These are phyloP conservation scores for Zygnema cylindricum DNA, from an alignment of 139 green algal genomes.

Conservation along the genomic window DNA sequence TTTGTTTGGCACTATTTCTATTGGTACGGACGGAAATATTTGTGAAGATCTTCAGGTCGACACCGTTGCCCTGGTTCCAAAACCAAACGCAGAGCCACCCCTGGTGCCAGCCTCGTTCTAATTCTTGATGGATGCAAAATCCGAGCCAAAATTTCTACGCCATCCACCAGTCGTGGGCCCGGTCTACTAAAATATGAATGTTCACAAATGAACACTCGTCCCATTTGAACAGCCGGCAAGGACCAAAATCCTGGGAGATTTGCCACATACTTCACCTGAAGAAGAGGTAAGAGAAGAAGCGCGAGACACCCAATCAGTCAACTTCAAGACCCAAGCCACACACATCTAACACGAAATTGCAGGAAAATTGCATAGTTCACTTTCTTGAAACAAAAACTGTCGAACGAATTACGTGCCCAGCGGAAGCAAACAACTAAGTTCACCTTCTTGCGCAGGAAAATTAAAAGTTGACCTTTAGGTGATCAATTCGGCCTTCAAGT, in stretches of 20 bases:
- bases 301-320: no score
- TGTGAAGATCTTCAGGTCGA: conserved; percentile 34
- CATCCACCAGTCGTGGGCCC: conserved; percentile 84
- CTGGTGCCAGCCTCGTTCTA: not conserved
- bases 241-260: conserved; percentile 84
- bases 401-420: no score
- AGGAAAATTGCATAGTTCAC: no score
- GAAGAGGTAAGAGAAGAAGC: no score
- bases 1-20: no score
- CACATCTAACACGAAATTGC: no score
- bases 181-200: conserved; percentile 68
- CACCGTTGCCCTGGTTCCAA: conserved; percentile 31
- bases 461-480: no score
- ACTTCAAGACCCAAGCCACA: no score
- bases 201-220: conserved; percentile 81
- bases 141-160: conserved; percentile 80
- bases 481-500: no score
- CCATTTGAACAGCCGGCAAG: conserved; percentile 79
- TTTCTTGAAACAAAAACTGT: no score
- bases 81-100: conserved; percentile 72
- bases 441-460: no score
- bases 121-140: conserved; percentile 73
- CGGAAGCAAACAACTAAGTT: no score
- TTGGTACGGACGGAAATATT: conserved; percentile 32
- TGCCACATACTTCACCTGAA: conserved; percentile 46